Conservation (phyloP, 441 rosid species). For the Populus trichocarpa region DNA sequence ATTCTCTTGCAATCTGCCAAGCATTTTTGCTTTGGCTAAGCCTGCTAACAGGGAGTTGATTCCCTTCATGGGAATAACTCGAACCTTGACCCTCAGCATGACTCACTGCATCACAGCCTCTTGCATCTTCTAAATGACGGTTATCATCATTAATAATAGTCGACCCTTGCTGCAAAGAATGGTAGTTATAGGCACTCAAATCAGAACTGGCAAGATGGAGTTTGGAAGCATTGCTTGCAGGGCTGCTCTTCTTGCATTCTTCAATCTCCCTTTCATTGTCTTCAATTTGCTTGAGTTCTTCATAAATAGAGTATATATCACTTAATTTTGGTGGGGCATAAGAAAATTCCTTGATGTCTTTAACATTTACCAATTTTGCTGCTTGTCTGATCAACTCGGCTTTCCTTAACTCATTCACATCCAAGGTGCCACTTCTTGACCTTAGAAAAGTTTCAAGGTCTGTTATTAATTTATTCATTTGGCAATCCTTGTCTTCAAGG, state of each 20-base stretch:
- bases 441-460: constrained; percentile 48
- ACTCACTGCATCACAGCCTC: constrained; percentile 19
- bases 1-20: constrained; percentile 18
- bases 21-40: constrained; percentile 10
- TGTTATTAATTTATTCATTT: constrained; percentile 44
- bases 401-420: constrained; percentile 30
- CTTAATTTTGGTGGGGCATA: constrained; percentile 28
- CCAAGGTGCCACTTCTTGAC: constrained; percentile 26
- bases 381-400: constrained; percentile 40
- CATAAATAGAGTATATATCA: constrained; percentile 33
- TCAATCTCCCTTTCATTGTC: constrained; percentile 19
- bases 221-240: constrained; percentile 19
- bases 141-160: neutral
- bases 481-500: constrained; percentile 52
- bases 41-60: constrained; percentile 16
- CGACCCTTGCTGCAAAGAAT: constrained; percentile 5
- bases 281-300: constrained; percentile 26
- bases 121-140: constrained; percentile 12
- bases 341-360: constrained; percentile 32
- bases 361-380: constrained; percentile 39
- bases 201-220: constrained; percentile 20
- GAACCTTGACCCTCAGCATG: constrained; percentile 30
- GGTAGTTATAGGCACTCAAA: constrained; percentile 12
- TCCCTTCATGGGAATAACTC: constrained; percentile 23
- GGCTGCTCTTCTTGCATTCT: constrained; percentile 11